Evolutionary conservation across 2,329 filamentous ascomycete genomes (phyloP).

Genomic region (Microsporum audouinii): DNA sequence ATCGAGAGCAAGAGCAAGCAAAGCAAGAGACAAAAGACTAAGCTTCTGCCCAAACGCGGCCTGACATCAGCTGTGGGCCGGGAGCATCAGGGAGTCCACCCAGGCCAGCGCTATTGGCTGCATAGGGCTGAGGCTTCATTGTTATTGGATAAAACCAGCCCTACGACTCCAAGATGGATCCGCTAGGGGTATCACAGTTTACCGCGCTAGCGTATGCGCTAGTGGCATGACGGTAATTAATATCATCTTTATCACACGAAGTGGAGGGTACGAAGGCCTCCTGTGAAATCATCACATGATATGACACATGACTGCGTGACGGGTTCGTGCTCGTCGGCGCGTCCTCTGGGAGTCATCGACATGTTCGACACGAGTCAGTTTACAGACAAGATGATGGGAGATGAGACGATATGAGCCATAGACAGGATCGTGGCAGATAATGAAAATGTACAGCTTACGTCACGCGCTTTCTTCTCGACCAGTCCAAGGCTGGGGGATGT

Average conservation of each 20-base stretch:
- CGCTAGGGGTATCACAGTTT: not conserved
- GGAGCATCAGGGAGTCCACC: not conserved
- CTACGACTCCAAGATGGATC: not conserved
- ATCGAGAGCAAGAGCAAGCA: not conserved
- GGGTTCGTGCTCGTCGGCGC: not conserved
- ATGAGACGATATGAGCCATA: not conserved
- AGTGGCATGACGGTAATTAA: constrained; percentile 2
- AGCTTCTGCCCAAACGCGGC: not conserved
- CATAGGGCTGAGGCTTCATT: not conserved
- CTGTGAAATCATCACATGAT: not conserved
- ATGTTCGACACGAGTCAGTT: not conserved
- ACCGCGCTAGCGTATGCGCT: not conserved
- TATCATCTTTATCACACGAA: not conserved
- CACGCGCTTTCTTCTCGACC: not conserved
- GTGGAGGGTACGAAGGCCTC: not conserved
- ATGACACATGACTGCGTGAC: constrained; percentile 1
- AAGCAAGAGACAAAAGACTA: not conserved
- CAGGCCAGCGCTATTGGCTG: not conserved
- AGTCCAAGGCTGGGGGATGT: not conserved
- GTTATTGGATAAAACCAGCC: not conserved
- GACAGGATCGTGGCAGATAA: not conserved
- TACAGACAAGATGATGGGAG: not conserved
- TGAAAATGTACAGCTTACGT: not conserved
- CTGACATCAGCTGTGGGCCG: not conserved
- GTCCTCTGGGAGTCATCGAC: not conserved